Percentiles rank a stretch among this genome's conserved stretches.
These are phyloP conservation scores for Dichotomopilus funicola DNA, from an alignment of 2,329 filamentous ascomycete species.

Conservation along the genomic window DNA sequence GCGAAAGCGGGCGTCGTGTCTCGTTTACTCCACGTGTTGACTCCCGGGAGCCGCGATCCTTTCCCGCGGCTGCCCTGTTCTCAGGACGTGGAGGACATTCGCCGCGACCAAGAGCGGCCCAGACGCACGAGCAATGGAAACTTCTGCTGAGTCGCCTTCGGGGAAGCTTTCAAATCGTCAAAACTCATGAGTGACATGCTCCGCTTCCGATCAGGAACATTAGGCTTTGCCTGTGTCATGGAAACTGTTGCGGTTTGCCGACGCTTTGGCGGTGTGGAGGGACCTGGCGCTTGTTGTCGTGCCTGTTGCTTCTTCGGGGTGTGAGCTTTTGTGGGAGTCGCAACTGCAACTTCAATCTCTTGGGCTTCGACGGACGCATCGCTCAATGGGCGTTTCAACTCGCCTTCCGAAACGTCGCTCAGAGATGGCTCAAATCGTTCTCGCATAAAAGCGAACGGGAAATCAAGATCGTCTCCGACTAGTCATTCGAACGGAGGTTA, in stretches of 20 bases:
- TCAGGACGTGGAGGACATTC: constrained; percentile 1
- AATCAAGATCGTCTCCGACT: constrained; percentile 20
- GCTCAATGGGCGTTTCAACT: constrained; percentile 1
- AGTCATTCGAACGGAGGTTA: neutral
- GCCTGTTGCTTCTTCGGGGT: neutral
- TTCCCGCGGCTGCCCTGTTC: neutral
- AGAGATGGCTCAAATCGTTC: neutral
- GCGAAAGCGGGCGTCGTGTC: too few species aligned
- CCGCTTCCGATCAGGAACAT: constrained; percentile 1
- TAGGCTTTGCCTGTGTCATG: neutral
- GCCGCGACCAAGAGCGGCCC: constrained; percentile 15
- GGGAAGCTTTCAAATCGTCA: constrained; percentile 9
- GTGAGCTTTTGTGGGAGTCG: neutral
- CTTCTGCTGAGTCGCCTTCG: constrained; percentile 1
- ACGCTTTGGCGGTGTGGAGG: neutral
- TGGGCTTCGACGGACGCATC: neutral
- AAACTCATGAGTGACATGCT: constrained; percentile 16
- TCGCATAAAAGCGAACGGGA: constrained; percentile 24
- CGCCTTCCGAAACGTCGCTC: constrained; percentile 4
- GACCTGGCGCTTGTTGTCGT: neutral
- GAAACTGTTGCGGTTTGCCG: neutral
- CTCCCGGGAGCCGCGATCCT: neutral
- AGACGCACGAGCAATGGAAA: constrained; percentile 14
- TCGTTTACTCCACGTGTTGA: neutral
- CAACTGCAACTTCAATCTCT: neutral